Conservation (phyloP, 2,329 filamentous ascomycete genomes). For the Neoascochyta sp. region DNA sequence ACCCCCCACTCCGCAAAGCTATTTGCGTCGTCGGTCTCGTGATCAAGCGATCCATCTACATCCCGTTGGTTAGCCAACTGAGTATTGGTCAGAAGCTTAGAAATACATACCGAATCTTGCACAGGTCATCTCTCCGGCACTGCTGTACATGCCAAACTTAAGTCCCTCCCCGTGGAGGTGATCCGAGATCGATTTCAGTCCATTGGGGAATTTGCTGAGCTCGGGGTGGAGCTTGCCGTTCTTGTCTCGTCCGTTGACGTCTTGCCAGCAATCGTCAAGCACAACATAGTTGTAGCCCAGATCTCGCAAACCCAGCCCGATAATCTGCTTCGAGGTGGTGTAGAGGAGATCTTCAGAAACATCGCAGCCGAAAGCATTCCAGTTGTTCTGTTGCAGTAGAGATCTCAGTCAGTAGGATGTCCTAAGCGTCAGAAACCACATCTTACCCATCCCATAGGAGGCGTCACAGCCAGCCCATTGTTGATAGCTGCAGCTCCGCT, state of each 20-base stretch:
- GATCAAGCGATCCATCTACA: constrained; percentile 23
- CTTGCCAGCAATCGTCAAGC: constrained; percentile 58
- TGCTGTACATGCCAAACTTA: constrained; percentile 63
- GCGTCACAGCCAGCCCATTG: constrained; percentile 22
- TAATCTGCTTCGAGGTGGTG: constrained; percentile 21
- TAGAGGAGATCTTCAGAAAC: constrained; percentile 28
- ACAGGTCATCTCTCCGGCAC: constrained; percentile 52
- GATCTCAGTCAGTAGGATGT: constrained; percentile 2
- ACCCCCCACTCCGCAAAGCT: constrained; percentile 32
- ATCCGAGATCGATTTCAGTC: constrained; percentile 53
- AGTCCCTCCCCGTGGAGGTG: constrained; percentile 43
- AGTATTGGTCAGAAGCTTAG: not conserved
- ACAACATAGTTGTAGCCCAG: constrained; percentile 50
- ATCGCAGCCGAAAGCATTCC: constrained; percentile 25
- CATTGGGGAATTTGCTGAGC: constrained; percentile 58
- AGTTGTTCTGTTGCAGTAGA: constrained; percentile 18
- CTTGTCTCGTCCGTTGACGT: constrained; percentile 47
- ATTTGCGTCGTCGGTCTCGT: constrained; percentile 24
- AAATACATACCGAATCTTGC: constrained; percentile 48
- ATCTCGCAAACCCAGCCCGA: constrained; percentile 25
- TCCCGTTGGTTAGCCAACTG: constrained; percentile 4
- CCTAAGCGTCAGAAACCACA: not conserved
- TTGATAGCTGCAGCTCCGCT: constrained; percentile 18
- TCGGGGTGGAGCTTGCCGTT: constrained; percentile 37
- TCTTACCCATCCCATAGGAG: constrained; percentile 22